Evolutionary conservation across 2,329 filamentous ascomycete species (phyloP), one percentile per base, ranked within the genome.

Genomic region (Colletotrichum coccodes): DNA sequence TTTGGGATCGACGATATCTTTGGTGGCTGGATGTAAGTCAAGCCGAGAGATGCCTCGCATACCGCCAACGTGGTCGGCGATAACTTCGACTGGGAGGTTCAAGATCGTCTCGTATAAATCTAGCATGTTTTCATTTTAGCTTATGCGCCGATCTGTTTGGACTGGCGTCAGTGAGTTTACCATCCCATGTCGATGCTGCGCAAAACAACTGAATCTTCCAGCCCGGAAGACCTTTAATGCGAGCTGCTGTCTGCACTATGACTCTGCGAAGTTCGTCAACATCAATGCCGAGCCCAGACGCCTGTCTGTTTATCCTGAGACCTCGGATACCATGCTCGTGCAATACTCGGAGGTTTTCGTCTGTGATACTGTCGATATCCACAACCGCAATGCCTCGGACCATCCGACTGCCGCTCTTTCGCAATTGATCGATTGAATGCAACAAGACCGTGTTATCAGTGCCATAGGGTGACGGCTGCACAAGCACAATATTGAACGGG

Each of bases 21-120:
- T 3, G n/a, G 18, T 30, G 36, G 9, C 38, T 16, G 32, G 8
- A 21, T 44, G 18, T 14, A 44, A 21, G 6, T 32, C 12, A 11
- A 68, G 49, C 1, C n/a, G 54, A 12, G 65, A 68, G 3, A 47
- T 18, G n/a, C 53, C 65, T 8, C 21, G 26, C 8, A 68, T 47
- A 1, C 65, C 65, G 14, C 65, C 65, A 0, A 68, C 40, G 9
- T 64, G 65, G 40, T 68, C 65, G n/a, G 47, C 65, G 6, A 68
- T 56, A 4, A 69, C 34, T 1, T 50, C 34, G 6, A 65, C 65
- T 6, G 65, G 54, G 2, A 68, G 54, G 0, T 16, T 2, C 0
- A 21, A 4, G n/a, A 68, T 54, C 0, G 54, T 64, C 3, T 21
- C 54, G 9, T 44, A 59, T 0, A 64, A n/a, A 34, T 64, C 64